Evolutionary conservation across 2,329 filamentous ascomycete genomes (phyloP).

Genomic region (Alternaria postmessia): DNA sequence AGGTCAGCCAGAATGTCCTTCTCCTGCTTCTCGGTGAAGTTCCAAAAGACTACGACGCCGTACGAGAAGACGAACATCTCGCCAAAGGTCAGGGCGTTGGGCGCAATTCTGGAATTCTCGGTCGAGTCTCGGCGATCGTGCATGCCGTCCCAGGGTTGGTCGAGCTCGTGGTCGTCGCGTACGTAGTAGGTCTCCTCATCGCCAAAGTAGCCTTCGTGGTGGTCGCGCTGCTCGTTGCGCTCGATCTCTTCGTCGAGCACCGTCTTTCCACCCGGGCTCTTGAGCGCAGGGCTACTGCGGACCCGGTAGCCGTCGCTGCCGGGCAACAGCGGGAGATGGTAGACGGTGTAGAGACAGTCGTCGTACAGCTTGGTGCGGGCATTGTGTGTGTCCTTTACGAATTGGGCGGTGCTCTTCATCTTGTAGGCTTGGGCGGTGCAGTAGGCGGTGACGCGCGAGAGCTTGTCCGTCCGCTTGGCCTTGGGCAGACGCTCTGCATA

Average conservation of each 20-base stretch:
- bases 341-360: constrained; percentile 95
- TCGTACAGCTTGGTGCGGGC: constrained; percentile 97
- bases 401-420: constrained; percentile 85
- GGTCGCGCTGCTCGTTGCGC: constrained; percentile 85
- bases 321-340: constrained; percentile 87
- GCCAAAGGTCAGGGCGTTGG: constrained; percentile 80
- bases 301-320: constrained; percentile 88
- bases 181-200: constrained; percentile 69
- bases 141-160: constrained; percentile 29
- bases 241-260: constrained; percentile 96
- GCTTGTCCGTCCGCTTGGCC: constrained; percentile 81
- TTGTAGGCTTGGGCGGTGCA: constrained; percentile 95
- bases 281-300: constrained; percentile 87
- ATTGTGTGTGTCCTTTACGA: constrained; percentile 85
- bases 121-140: constrained; percentile 32
- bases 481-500: constrained; percentile 95
- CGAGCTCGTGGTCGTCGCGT: constrained; percentile 42
- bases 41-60: constrained; percentile 98
- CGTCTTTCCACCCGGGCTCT: constrained; percentile 91
- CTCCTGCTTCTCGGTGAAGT: constrained; percentile 94
- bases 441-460: constrained; percentile 92
- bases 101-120: constrained; percentile 62
- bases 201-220: constrained; percentile 90
- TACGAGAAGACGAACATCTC: constrained; percentile 99
- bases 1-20: constrained; percentile 95